Base-by-base conservation (phyloP, 352 stramenopile species). In the Thraustotheca clavata region DNA sequence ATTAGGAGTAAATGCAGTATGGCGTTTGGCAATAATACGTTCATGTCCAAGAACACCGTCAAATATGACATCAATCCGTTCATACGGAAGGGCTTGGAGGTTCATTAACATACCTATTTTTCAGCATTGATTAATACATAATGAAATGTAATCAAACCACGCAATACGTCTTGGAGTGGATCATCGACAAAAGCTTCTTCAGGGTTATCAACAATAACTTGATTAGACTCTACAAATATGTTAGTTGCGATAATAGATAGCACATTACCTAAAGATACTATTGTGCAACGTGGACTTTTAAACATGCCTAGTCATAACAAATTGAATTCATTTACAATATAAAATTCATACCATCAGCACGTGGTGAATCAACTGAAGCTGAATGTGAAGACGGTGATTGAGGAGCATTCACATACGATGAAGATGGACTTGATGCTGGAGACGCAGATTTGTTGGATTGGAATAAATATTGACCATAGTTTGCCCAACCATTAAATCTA, bases 1-100 rank as follows among this genome's bases (percentile, higher is more conserved):
- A 24, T 77, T 46, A 3, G 78, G 73, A 62, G 86, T 88, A 57
- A 74, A 39, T 11, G 74, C 67, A 29, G 82, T 83, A 11, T 79
- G 74, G 60, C 80, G 75, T 67, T 89, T 91, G 36, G 80, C 83
- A 62, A 92, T 88, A 68, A 92, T 92, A 60, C 83, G 78, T 60
- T 89, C 79, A 54, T 92, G 83, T 6, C 80, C 82, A 29, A 92
- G 55, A 0, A 84, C 69, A 32, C 75, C 86, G 43, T 84, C 73
- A 52, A 92, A 89, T 29, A 87, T 31, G 2, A 87, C 76, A 60
- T 92, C 83, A 22, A 89, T 76, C 6, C 83, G 79, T 22, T 80
- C 73, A 79, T 80, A 92, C 12, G 79, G 77, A 7, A 90, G 68
- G 63, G 76, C 86, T 67, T 92, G 83, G 46, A 92, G 66, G 2